Evolutionary conservation across 2,329 filamentous ascomycete genomes (phyloP).

Genomic region (Cytospora mali): DNA sequence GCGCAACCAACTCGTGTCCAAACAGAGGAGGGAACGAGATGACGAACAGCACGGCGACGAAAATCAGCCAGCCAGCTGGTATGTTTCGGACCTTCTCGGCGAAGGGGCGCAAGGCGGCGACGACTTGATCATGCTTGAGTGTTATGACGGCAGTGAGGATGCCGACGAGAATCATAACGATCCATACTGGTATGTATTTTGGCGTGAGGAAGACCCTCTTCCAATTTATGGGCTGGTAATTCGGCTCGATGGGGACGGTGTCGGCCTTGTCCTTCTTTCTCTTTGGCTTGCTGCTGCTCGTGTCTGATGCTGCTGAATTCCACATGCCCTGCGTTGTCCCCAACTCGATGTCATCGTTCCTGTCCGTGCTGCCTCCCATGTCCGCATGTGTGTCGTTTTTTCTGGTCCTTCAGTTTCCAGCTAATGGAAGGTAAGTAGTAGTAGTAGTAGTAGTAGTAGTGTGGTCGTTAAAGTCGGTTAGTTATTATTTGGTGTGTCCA

Average conservation of each 20-base stretch:
- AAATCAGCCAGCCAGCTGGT: constrained; percentile 44
- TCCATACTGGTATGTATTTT: constrained; percentile 39
- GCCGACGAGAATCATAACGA: constrained; percentile 34
- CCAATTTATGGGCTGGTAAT: constrained; percentile 41
- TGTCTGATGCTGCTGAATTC: constrained; percentile 19
- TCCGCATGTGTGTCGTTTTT: constrained; percentile 23
- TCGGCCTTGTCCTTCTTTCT: constrained; percentile 16
- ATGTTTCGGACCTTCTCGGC: constrained; percentile 42
- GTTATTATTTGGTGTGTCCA: not conserved
- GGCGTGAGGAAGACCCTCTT: constrained; percentile 39
- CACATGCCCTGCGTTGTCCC: constrained; percentile 16
- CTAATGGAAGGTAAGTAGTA: not conserved
- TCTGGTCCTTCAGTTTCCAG: not conserved
- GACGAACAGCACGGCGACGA: constrained; percentile 42
- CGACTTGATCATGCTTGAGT: constrained; percentile 43
- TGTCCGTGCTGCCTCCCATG: constrained; percentile 25
- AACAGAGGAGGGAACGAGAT: constrained; percentile 47
- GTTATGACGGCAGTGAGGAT: constrained; percentile 39
- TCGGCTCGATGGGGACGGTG: constrained; percentile 32
- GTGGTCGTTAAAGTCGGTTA: not conserved
- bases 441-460: too few species aligned
- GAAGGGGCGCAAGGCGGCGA: constrained; percentile 40
- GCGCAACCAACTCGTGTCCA: constrained; percentile 45
- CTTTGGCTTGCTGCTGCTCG: constrained; percentile 21
- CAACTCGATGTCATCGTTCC: constrained; percentile 26